Evolutionary conservation across 345 rosid species (phyloP).

Genomic region (Gynandropsis gynandra): DNA sequence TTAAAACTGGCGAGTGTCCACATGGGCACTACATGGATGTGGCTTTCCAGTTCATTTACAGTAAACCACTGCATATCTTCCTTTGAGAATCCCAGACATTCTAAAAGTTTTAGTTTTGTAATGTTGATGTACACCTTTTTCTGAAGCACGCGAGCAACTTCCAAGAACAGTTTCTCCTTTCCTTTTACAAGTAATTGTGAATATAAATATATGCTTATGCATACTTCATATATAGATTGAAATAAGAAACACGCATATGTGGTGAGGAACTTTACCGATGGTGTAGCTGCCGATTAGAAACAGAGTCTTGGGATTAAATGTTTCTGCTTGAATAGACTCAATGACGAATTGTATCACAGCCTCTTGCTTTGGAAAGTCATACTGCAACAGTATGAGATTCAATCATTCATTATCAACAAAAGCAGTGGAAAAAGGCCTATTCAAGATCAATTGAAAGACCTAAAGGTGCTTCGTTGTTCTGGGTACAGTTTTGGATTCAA

Average conservation of each 20-base stretch:
- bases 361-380: slow-evolving; percentile 96
- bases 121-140: slow-evolving; percentile 62
- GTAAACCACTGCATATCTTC: slow-evolving; percentile 94
- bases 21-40: slow-evolving; percentile 89
- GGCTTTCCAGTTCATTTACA: slow-evolving; percentile 71
- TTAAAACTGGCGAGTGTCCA: slow-evolving; percentile 98
- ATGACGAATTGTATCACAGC: slow-evolving; percentile 85
- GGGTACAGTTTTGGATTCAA: neutral
- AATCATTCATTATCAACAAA: neutral
- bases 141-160: slow-evolving; percentile 73
- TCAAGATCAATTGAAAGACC: neutral
- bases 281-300: slow-evolving; percentile 94
- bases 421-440: neutral
- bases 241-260: neutral
- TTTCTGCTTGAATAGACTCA: slow-evolving; percentile 94
- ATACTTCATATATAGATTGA: slow-evolving; percentile 1
- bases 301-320: slow-evolving; percentile 81
- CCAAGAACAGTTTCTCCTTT: slow-evolving; percentile 90
- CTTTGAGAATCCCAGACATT: slow-evolving; percentile 66
- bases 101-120: slow-evolving; percentile 56
- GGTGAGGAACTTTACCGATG: slow-evolving; percentile 42
- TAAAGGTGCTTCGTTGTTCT: neutral
- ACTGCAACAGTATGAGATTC: slow-evolving; percentile 37
- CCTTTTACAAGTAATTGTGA: slow-evolving; percentile 31
- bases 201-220: neutral